Evolutionary conservation across 129 eudicot species (phyloP).

Genomic region (Solidago caesia): DNA sequence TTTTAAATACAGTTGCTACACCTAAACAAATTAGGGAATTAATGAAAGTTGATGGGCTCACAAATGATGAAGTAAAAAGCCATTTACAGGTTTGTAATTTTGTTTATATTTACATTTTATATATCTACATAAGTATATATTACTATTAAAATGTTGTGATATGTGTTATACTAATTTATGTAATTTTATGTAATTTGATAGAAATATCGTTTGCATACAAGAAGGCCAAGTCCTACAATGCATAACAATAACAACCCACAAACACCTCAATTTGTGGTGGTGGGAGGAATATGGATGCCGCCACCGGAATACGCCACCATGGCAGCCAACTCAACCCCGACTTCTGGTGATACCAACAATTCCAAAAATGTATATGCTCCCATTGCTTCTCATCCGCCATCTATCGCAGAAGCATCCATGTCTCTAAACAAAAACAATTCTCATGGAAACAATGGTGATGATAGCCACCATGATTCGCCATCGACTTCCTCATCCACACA

Average conservation of each 20-base stretch:
- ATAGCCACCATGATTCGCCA: constrained; percentile 48
- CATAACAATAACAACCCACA: constrained; percentile 54
- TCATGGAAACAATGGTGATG: constrained; percentile 37
- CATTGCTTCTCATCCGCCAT: constrained; percentile 44
- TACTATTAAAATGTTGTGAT: not conserved
- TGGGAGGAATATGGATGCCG: constrained; percentile 98
- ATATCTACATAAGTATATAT: too few species aligned
- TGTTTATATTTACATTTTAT: not conserved
- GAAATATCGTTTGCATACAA: constrained; percentile 90
- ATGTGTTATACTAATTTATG: not conserved
- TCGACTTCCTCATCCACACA: constrained; percentile 71
- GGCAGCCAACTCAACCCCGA: constrained; percentile 31
- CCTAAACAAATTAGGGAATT: constrained; percentile 98
- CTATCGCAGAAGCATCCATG: constrained; percentile 26
- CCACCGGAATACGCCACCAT: constrained; percentile 65
- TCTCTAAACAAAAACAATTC: constrained; percentile 37
- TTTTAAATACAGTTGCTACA: constrained; percentile 67
- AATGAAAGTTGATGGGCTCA: constrained; percentile 99
- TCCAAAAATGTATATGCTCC: constrained; percentile 67
- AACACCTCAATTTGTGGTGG: constrained; percentile 91
- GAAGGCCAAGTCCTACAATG: constrained; percentile 69
- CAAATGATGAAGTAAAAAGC: constrained; percentile 99
- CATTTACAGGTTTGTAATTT: constrained; percentile 80
- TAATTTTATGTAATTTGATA: constrained; percentile 20
- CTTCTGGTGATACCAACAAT: constrained; percentile 48